Conservation (phyloP, 371 early-diverging fungal genomes). For the Choanephora cucurbitarum region DNA sequence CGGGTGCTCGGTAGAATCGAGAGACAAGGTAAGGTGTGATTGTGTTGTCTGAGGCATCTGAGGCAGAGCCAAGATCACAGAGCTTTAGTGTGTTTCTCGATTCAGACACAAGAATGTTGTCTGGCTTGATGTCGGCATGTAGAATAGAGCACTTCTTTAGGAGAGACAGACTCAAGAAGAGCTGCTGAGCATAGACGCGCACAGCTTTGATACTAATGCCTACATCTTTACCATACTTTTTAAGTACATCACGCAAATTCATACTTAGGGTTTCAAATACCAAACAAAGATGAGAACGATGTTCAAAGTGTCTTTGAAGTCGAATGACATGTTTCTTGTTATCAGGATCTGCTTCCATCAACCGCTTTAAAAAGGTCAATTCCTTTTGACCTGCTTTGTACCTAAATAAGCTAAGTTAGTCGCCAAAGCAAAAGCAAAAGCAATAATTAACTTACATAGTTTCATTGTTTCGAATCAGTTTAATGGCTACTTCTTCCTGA, state of each 20-base stretch:
- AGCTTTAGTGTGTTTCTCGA: constrained; percentile 82
- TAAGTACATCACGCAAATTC: constrained; percentile 91
- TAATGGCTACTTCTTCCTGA: constrained; percentile 90
- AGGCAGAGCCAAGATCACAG: constrained; percentile 94
- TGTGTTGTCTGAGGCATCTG: constrained; percentile 83
- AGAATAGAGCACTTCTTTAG: constrained; percentile 81
- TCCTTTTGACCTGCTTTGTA: constrained; percentile 93
- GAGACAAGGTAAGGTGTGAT: constrained; percentile 96
- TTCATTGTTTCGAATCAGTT: constrained; percentile 93
- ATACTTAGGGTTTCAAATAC: constrained; percentile 93
- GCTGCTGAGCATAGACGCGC: constrained; percentile 87
- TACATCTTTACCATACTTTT: constrained; percentile 91
- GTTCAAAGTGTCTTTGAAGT: constrained; percentile 83
- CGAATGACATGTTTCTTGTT: constrained; percentile 88
- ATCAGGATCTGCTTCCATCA: constrained; percentile 82
- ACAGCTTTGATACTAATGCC: constrained; percentile 94
- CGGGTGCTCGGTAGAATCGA: constrained; percentile 99
- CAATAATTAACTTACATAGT: constrained; percentile 70
- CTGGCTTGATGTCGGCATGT: constrained; percentile 99
- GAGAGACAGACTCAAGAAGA: constrained; percentile 84
- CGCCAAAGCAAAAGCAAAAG: too few species aligned
- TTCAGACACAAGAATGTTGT: constrained; percentile 92
- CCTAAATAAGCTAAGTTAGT: constrained; percentile 58
- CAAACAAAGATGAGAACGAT: constrained; percentile 88
- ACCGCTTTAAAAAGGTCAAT: constrained; percentile 79